A percentile compares a stretch with the other conserved stretches of the same genome.
These are phyloP conservation scores for Fusarium fujikuroi DNA, from an alignment of 2,329 filamentous ascomycete genomes.

Conservation along the genomic window DNA sequence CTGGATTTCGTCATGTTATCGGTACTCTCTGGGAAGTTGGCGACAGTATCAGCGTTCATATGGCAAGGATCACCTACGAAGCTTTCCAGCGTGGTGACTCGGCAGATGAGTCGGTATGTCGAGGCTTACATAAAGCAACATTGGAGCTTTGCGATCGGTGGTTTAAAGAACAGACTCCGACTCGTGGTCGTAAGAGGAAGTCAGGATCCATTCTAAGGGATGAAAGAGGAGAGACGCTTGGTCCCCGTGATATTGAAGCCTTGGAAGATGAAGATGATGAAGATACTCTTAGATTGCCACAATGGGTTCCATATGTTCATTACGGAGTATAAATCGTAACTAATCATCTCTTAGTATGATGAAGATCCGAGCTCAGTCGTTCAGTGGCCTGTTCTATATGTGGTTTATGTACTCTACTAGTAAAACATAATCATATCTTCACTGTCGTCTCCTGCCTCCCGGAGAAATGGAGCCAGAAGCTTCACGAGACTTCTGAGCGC, in stretches of 20 bases:
- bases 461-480: too few relatives aligned
- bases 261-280: background rate
- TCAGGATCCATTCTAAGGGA: too few relatives aligned
- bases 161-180: rapidly evolving
- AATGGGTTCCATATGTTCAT: background rate
- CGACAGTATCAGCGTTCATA: background rate
- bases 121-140: background rate
- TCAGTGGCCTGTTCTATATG: too few relatives aligned
- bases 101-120: background rate
- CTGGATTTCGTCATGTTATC: background rate
- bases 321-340: background rate
- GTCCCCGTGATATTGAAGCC: background rate
- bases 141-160: background rate
- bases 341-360: background rate
- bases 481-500: too few relatives aligned
- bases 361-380: background rate
- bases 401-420: background rate
- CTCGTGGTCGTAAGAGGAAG: background rate
- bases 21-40: background rate
- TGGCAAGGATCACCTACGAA: background rate
- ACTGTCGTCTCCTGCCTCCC: too few relatives aligned
- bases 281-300: background rate
- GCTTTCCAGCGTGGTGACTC: background rate
- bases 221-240: background rate
- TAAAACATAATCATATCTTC: background rate